These are phyloP conservation scores for Penicillium nordicum DNA, from an alignment of 2,329 filamentous ascomycete genomes.

Conservation along the genomic window DNA sequence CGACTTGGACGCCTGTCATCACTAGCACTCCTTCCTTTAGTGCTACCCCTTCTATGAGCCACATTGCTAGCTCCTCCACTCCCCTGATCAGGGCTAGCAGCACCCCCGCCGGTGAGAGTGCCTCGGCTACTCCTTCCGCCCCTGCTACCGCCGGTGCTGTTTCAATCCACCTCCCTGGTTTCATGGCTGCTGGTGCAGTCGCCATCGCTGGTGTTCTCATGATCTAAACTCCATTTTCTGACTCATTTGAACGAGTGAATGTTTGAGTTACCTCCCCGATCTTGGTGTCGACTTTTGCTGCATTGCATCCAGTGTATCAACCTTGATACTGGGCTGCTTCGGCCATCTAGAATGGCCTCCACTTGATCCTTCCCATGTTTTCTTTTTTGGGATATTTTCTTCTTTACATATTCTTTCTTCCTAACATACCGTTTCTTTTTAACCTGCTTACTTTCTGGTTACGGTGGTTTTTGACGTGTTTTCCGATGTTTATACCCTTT, in stretches of 20 bases:
- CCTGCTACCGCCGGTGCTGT: constrained; percentile 22
- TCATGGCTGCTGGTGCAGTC: constrained; percentile 30
- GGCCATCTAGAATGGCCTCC: constrained; percentile 4
- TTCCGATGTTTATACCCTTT: constrained; percentile 9
- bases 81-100: constrained; percentile 17
- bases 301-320: background rate
- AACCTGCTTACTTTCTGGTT: background rate
- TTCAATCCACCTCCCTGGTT: constrained; percentile 25
- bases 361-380: background rate
- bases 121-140: constrained; percentile 1
- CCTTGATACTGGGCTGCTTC: background rate
- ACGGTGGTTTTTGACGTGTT: constrained; percentile 5
- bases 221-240: constrained; percentile 23
- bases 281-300: constrained; percentile 4
- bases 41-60: constrained; percentile 10
- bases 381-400: background rate
- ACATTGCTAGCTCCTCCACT: constrained; percentile 18
- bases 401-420: constrained; percentile 4
- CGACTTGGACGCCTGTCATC: constrained; percentile 11
- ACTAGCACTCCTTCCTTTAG: constrained; percentile 16
- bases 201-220: constrained; percentile 34
- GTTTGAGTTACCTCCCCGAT: background rate
- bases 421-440: background rate
- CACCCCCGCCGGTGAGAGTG: background rate
- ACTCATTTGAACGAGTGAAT: background rate